Evolutionary conservation across 148 eudicot genomes (phyloP), one percentile per base, ranked within the genome.

Genomic region (Linanthus parryae): DNA sequence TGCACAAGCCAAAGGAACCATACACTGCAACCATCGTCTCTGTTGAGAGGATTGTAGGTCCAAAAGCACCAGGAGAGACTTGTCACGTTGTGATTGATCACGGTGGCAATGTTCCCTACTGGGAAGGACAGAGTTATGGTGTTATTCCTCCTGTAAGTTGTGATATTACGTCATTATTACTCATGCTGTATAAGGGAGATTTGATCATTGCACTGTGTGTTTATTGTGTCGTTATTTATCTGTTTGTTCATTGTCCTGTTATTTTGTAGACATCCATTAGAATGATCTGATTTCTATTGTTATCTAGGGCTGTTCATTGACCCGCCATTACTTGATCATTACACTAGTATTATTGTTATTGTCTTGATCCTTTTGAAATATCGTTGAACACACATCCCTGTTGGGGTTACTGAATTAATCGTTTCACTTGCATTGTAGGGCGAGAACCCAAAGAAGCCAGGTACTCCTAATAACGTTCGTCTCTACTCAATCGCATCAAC

Each of bases 71-170:
- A 5, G 97, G 97, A 64, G 97, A 89, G 73, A 85, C 95, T 46
- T 85, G 97, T 67, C 97, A 89, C 58, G 77, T 89, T 55, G 97
- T 89, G 52, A 89, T 89, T 52, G 90, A 89, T 64, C 97, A 89
- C 41, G 91, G 70, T 37, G 97, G 97, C 65, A 85, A 82, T 65
- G 85, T 89, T 44, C 97, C 97, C 30, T 89, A 85, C 58, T 89
- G 97, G 97, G 97, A 89, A 75, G 95, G 97, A 31, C 97, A 89
- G 62, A 89, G 97, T 61, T 89, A 89, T 48, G 95, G 97, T 40
- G 64, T 89, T 36, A 85, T 89, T 69, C 95, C 97, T 45, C 97
- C 90, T 35, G 97, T 89, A 79, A 46, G 94, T 72, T 46, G 35
- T 59, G 23, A 20, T 18, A 6, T 48, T 0, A 7, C 1, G 11